Percentiles rank a stretch among this genome's conserved stretches.
phyloP scores from a whole-genome alignment of 1,284 basidiomycete species.

The Meira miltonrushii region DNA sequence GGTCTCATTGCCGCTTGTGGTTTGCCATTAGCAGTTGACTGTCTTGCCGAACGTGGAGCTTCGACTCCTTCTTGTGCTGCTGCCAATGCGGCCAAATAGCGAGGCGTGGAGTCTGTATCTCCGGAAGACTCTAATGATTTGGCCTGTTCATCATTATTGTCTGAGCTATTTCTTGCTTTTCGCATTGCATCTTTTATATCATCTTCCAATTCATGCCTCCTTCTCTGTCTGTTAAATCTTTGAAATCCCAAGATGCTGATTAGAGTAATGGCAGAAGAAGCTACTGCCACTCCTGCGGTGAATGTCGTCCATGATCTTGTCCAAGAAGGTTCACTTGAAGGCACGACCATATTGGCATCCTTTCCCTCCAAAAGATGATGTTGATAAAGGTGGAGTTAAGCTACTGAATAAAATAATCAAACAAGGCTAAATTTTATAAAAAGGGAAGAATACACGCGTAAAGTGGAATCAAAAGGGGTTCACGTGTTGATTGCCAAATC shows the following conservation, averaged over 20 bases:
- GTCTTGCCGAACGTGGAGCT: slow-evolving; percentile 22
- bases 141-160: background rate
- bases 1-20: background rate
- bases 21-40: background rate
- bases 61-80: slow-evolving; percentile 21
- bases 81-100: slow-evolving; percentile 28
- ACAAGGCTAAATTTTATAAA: too few species aligned
- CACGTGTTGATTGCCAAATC: too few species aligned
- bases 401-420: background rate
- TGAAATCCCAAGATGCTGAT: slow-evolving; percentile 33
- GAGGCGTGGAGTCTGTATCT: slow-evolving; percentile 23
- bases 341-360: background rate
- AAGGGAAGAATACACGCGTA: too few species aligned
- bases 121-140: background rate
- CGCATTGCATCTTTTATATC: slow-evolving; percentile 24
- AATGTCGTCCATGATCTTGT: slow-evolving; percentile 17
- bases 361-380: background rate
- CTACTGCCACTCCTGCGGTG: slow-evolving; percentile 33
- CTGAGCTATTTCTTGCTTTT: slow-evolving; percentile 11
- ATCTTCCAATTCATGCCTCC: slow-evolving; percentile 30
- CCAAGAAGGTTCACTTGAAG: slow-evolving; percentile 9
- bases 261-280: slow-evolving; percentile 36
- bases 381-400: background rate
- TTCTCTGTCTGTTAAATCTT: slow-evolving; percentile 21
- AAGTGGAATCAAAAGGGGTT: too few species aligned